Base-by-base conservation (phyloP, 2,329 filamentous ascomycete genomes). In the Arthrobotrys pseudoclavata region DNA sequence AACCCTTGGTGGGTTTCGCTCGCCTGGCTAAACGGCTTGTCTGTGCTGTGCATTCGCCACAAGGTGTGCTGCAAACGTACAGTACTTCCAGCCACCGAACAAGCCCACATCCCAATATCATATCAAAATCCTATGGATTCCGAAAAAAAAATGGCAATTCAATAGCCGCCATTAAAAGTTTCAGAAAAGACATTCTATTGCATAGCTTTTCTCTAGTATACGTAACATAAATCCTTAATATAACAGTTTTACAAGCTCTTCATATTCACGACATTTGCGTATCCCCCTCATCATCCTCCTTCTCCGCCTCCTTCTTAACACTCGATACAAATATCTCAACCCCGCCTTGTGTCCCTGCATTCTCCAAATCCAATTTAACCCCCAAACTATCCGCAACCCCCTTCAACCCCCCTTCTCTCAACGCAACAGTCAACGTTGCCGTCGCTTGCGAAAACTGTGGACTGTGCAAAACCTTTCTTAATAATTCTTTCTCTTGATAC, bases 401-500 rank as follows among this genome's bases (percentile, higher is more conserved):
- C 3, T 95, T 94, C 71, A 99, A 85, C 0, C 95, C 96, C 12
- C 96, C 96, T 81, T 98, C 95, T 71, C 94, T 88, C 69, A 99
- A 86, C 12, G 96, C 96, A 84, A 94, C 90, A 0, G 94, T 97
- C 81, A 99, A 85, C 82, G 92, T 96, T 0, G 90, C 89, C 45
- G 97, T 85, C 80, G 93, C 95, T 84, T 98, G 96, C 77, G 90
- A 89, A 82, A 99, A 94, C 82, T 99, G 96, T 18, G 96, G 95
- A 80, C 92, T 96, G 79, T 92, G 89, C 13, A 98, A 85, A 6
- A 98, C 94, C 82, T 91, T 91, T 83, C 90, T 91, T 50, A 99
- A 84, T 12, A 98, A 88, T 22, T 88, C 86, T 82, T 91, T 93
- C 86, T 98, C 98, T 83, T 96, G 91, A 5, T 91, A 90, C 76